A percentile compares a stretch with the other conserved stretches of the same genome.
Conservation (phyloP, 2,329 filamentous ascomycete genomes). For the Ceratocystis colombiana region DNA sequence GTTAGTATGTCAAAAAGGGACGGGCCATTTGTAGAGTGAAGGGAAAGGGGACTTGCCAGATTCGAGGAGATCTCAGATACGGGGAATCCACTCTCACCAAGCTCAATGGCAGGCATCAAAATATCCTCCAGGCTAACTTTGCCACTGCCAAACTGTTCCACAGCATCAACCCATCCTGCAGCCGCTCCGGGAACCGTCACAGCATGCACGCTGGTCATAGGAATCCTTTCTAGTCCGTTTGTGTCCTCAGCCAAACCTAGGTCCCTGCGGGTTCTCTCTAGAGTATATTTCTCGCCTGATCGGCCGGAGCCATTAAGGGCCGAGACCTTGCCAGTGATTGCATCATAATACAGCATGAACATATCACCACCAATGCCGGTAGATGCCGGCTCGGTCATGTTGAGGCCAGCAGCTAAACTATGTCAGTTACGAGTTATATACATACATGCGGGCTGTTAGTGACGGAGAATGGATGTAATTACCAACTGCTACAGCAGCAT, state of each 20-base stretch:
- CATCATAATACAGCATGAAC: constrained; percentile 90
- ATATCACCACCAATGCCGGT: constrained; percentile 96
- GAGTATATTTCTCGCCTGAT: constrained; percentile 55
- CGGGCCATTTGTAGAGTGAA: background rate
- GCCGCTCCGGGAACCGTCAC: constrained; percentile 84
- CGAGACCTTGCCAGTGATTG: constrained; percentile 67
- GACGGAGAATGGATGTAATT: constrained; percentile 31
- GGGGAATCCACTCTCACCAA: constrained; percentile 82
- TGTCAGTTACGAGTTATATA: background rate
- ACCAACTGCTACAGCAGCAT: constrained; percentile 92
- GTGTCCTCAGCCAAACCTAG: constrained; percentile 54
- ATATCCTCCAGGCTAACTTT: constrained; percentile 69
- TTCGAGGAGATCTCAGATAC: constrained; percentile 68
- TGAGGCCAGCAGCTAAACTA: constrained; percentile 66
- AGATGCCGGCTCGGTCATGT: constrained; percentile 83
- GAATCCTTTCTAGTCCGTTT: constrained; percentile 51
- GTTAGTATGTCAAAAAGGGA: background rate
- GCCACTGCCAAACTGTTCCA: constrained; percentile 82
- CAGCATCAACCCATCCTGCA: constrained; percentile 84
- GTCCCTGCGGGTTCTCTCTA: constrained; percentile 59
- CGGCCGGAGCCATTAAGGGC: constrained; percentile 92
- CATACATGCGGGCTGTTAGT: background rate
- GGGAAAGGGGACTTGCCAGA: constrained; percentile 45
- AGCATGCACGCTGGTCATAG: constrained; percentile 64
- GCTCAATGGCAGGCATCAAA: constrained; percentile 67